Conservation (phyloP, 192 early-diverging fungal genomes). For the Backusella luteola region DNA sequence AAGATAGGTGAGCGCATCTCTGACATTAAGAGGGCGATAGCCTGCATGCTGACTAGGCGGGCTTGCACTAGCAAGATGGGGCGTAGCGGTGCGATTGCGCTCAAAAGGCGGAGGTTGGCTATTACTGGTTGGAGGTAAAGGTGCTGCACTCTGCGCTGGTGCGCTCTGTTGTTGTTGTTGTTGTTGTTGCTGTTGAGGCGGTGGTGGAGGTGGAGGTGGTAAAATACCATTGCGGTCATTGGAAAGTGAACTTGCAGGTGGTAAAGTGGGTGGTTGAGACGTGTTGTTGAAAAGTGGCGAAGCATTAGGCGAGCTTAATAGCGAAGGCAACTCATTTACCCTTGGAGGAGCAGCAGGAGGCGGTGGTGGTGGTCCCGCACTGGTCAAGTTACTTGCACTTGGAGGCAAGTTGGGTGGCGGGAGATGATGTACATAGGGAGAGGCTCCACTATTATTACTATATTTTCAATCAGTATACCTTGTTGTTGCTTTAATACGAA, state of each 20-base stretch:
- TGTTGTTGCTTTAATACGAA: not conserved
- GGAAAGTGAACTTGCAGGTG: slow-evolving; percentile 6
- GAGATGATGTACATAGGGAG: slow-evolving; percentile 20
- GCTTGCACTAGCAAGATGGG: slow-evolving; percentile 13
- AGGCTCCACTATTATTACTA: not conserved
- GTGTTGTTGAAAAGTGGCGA: slow-evolving; percentile 35
- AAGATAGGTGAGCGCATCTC: slow-evolving; percentile 93
- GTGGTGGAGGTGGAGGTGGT: slow-evolving; percentile 21
- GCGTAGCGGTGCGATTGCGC: slow-evolving; percentile 25
- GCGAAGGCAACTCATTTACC: slow-evolving; percentile 25
- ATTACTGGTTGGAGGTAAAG: slow-evolving; percentile 18
- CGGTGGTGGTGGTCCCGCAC: slow-evolving; percentile 26
- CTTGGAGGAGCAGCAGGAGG: slow-evolving; percentile 27
- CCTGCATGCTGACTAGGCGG: slow-evolving; percentile 8
- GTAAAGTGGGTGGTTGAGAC: not conserved
- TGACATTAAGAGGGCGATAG: slow-evolving; percentile 76
- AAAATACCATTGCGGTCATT: slow-evolving; percentile 3
- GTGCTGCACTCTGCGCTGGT: slow-evolving; percentile 28
- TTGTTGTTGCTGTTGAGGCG: slow-evolving; percentile 5
- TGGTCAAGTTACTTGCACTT: not conserved
- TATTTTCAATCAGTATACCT: not conserved
- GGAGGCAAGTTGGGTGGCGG: not conserved
- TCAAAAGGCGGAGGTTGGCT: not conserved
- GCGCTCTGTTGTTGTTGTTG: slow-evolving; percentile 1
- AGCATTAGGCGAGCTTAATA: slow-evolving; percentile 19